These are phyloP conservation scores for Brassica balearica DNA, from an alignment of 441 rosid species.

Conservation along the genomic window DNA sequence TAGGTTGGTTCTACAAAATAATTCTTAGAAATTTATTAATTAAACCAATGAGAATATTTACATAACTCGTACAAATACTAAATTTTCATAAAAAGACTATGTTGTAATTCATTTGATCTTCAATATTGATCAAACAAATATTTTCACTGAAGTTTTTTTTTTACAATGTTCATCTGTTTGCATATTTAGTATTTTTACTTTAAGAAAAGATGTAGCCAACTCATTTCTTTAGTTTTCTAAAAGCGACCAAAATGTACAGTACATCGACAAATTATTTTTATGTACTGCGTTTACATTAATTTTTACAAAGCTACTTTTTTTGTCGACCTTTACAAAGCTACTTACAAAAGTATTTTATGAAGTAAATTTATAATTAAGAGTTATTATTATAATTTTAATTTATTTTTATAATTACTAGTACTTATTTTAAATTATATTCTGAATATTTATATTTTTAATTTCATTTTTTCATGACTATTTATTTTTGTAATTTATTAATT, in stretches of 20 bases:
- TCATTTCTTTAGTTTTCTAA: neutral
- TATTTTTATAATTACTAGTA: neutral
- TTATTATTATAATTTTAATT: too few species aligned
- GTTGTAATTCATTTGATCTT: conserved; percentile 6
- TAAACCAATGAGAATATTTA: neutral
- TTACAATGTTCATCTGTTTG: conserved; percentile 8
- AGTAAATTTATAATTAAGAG: too few species aligned
- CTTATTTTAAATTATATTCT: neutral
- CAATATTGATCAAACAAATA: neutral
- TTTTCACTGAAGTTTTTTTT: conserved; percentile 28
- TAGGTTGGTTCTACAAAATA: neutral
- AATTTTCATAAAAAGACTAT: neutral
- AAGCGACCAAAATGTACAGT: neutral
- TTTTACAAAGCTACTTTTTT: too few species aligned
- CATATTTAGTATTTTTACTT: neutral
- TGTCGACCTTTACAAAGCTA: too few species aligned
- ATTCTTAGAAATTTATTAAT: neutral
- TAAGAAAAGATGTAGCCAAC: neutral
- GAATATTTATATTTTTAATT: neutral
- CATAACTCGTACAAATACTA: neutral
- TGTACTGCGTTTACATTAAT: neutral
- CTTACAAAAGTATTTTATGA: neutral
- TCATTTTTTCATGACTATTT: neutral
- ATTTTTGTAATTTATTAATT: neutral
- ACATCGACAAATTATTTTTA: too few species aligned